phyloP scores from a whole-genome alignment of 2,329 filamentous ascomycete genomes.

The Colletotrichum paranaense region DNA sequence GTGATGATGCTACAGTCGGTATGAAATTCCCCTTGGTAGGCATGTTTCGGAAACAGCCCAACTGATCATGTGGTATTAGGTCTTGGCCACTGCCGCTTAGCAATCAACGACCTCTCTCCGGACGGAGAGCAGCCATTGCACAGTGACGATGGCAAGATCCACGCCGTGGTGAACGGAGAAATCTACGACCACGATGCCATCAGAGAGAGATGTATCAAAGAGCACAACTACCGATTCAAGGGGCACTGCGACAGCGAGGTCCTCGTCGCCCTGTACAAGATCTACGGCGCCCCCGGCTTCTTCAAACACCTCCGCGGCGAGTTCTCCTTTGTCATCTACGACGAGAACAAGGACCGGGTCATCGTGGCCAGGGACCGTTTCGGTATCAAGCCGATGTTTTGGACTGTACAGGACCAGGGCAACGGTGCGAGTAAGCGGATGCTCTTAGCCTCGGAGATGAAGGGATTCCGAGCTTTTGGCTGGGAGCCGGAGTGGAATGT shows the following conservation, averaged over 20 bases:
- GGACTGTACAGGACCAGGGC: slow-evolving; percentile 47
- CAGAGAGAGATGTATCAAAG: slow-evolving; percentile 46
- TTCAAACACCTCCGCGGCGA: slow-evolving; percentile 61
- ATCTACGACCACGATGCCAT: slow-evolving; percentile 65
- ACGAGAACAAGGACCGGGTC: slow-evolving; percentile 52
- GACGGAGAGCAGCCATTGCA: slow-evolving; percentile 60
- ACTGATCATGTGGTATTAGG: slow-evolving; percentile 23
- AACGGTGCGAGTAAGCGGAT: slow-evolving; percentile 48
- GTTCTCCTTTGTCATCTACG: slow-evolving; percentile 64
- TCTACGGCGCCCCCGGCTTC: slow-evolving; percentile 52
- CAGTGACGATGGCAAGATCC: slow-evolving; percentile 48
- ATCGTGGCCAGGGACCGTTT: slow-evolving; percentile 64
- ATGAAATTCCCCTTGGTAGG: slow-evolving; percentile 2
- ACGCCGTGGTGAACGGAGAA: slow-evolving; percentile 70
- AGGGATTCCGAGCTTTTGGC: slow-evolving; percentile 62
- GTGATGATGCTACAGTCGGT: slow-evolving; percentile 27
- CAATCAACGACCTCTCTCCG: slow-evolving; percentile 63
- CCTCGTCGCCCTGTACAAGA: slow-evolving; percentile 62
- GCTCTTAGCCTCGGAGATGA: slow-evolving; percentile 63
- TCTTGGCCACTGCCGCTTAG: slow-evolving; percentile 61
- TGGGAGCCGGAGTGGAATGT: slow-evolving; percentile 67
- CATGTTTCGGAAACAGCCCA: background rate
- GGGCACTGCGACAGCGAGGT: slow-evolving; percentile 63
- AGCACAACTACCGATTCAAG: slow-evolving; percentile 55
- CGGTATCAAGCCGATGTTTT: slow-evolving; percentile 68